Base-by-base conservation (phyloP, 768 basidiomycete genomes). In the Rhodotorula graminis region DNA sequence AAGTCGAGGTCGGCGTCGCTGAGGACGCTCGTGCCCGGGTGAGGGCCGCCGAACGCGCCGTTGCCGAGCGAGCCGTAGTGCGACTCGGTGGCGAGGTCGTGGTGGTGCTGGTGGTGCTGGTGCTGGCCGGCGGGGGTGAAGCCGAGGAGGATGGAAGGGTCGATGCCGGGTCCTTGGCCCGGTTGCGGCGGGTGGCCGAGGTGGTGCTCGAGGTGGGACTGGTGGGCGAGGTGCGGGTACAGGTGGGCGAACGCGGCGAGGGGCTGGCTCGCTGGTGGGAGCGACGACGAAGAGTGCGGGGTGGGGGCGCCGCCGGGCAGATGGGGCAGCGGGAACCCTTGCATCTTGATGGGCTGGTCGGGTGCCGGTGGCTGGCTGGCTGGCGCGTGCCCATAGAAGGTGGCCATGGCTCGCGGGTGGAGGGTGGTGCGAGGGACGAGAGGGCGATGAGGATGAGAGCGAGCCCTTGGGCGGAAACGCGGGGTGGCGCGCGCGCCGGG, bases 261-360 rank as follows among this genome's bases (percentile, higher is more conserved):
- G 40, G n/a, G 37, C 37, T 37, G 37, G 37, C 37, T 37, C 37
- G 37, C 37, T 5, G 37, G 37, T 5, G 37, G 37, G 37, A 37
- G 37, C 37, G 37, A 37, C 37, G 37, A 37, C 37, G 37, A 37
- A 4, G 37, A 37, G 37, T 37, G 37, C 19, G 37, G 23, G 31
- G 33, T 53, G 60, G 82, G 78, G 86, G 55, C 29, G 37, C 37
- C n/a, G 29, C 37, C n/a, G 29, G 29, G 55, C 29, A 31, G 11
- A 46, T 70, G 70, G 50, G 86, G 85, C 49, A 88, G 77, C 73
- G 89, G 87, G 80, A 91, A 91, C 77, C 90, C 90, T 82, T 90
- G 88, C 78, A 89, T 87, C 71, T 89, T 83, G 74, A 90, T 82
- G 73, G 86, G 37, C 56, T 49, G 11, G 53, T 23, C 15, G 58